phyloP scores from a whole-genome alignment of 805 yeast genomes.

The Candida yuanshanica region DNA sequence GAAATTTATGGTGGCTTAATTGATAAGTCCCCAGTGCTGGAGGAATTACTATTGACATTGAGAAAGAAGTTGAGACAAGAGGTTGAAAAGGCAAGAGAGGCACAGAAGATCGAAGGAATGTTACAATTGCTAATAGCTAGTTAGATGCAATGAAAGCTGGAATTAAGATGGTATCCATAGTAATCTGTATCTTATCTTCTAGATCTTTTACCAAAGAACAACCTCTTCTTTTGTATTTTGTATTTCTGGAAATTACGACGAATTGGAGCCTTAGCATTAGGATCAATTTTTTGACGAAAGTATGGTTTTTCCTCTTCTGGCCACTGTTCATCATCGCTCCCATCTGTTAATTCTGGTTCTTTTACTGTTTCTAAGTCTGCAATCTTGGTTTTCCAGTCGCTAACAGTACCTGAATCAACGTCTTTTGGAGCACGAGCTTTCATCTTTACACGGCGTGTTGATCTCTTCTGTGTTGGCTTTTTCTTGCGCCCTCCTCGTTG shows the following conservation, averaged over 20 bases:
- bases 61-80: constrained; percentile 60
- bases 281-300: constrained; percentile 17
- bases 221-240: constrained; percentile 40
- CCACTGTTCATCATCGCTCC: constrained; percentile 19
- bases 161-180: background rate
- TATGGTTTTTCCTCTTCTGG: constrained; percentile 17
- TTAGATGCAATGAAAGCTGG: constrained; percentile 4
- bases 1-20: constrained; percentile 70
- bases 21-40: constrained; percentile 71
- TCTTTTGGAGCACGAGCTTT: constrained; percentile 24
- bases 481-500: constrained; percentile 18
- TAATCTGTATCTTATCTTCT: constrained; percentile 12
- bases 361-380: constrained; percentile 3
- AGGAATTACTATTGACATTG: constrained; percentile 60
- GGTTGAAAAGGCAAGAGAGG: constrained; percentile 75
- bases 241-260: constrained; percentile 42
- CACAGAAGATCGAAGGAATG: constrained; percentile 91
- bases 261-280: constrained; percentile 20
- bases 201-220: constrained; percentile 35
- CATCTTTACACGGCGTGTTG: constrained; percentile 24
- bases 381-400: constrained; percentile 22
- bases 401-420: constrained; percentile 26
- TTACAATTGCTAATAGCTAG: constrained; percentile 68
- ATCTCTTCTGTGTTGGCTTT: constrained; percentile 31
- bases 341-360: constrained; percentile 17